Base-by-base conservation (phyloP, 2,329 filamentous ascomycete species). In the Plectosphaerella cucumerina region DNA sequence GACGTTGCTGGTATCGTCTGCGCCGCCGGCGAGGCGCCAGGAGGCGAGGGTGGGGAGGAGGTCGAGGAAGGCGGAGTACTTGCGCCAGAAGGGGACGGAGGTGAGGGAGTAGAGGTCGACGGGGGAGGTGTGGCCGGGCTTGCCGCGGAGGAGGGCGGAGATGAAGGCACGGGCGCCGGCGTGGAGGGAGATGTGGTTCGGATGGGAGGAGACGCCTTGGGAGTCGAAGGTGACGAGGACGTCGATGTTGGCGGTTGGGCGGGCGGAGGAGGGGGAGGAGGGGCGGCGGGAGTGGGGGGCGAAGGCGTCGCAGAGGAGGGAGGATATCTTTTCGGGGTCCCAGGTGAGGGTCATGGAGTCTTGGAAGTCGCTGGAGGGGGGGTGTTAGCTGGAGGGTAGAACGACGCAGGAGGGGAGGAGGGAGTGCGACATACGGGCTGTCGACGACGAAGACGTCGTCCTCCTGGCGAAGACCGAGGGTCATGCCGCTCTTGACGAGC, bases 151-250 rank as follows among this genome's bases (percentile, higher is more conserved):
- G 47, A 96, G 77, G 8, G 75, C 69, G 48, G 77, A 72, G 49
- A 95, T 67, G 66, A 96, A 97, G 46, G 80, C 70, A 44, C 82
- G 80, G 6, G 90, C 89, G 51, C 93, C 94, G 66, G 89, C 80
- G 72, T 91, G 91, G 9, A 97, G 81, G 6, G 91, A 91, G 56
- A 89, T 87, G 73, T 99, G 94, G 74, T 99, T 99, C 20, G 91
- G 90, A 70, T 99, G 94, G 42, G 82, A 82, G 52, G 90, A 96
- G 46, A 99, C 78, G 53, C 94, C 94, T 46, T 71, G 57, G n/a
- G 70, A 65, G 72, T 99, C 94, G 65, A 99, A 99, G 26, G 94
- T 99, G 58, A 99, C 76, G 59, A 99, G 79, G 23, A 87, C 80
- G 69, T 96, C 90, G 63, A 96, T 90, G 48, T 74, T 77, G 47